Conservation (phyloP, 2,329 filamentous ascomycete genomes). For the Pseudocercospora eumusae region DNA sequence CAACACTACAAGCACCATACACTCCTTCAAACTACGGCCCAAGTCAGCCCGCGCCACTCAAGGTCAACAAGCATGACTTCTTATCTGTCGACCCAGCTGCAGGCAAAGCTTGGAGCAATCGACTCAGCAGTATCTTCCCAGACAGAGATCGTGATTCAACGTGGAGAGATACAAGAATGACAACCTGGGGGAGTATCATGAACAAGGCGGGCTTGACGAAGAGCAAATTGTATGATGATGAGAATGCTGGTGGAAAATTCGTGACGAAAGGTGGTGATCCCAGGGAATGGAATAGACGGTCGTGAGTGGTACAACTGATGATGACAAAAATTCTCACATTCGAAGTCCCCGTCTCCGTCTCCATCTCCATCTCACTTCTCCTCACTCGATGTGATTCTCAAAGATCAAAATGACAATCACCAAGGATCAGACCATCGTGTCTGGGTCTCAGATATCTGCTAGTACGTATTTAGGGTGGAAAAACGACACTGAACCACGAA, state of each 20-base stretch:
- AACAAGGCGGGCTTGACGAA: constrained; percentile 45
- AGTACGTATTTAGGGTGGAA: too few relatives aligned
- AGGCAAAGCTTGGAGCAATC: constrained; percentile 5
- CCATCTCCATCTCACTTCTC: too few relatives aligned
- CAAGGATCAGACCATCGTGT: too few relatives aligned
- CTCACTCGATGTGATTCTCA: too few relatives aligned
- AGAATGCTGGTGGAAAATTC: background rate
- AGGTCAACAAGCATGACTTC: constrained; percentile 12
- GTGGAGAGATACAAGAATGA: constrained; percentile 26
- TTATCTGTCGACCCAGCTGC: constrained; percentile 19
- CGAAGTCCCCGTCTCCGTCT: too few relatives aligned
- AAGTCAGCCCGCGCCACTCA: constrained; percentile 13
- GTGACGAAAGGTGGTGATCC: constrained; percentile 24
- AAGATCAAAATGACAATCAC: too few relatives aligned
- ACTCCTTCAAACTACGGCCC: constrained; percentile 26
- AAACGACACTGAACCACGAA: too few relatives aligned
- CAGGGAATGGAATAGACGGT: constrained; percentile 26
- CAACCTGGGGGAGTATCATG: constrained; percentile 48
- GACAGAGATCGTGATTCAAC: constrained; percentile 16
- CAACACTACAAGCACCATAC: constrained; percentile 25
- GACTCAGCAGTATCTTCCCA: constrained; percentile 4
- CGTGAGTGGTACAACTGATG: background rate
- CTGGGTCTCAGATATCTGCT: too few relatives aligned
- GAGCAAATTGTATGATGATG: constrained; percentile 25
- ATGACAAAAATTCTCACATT: too few relatives aligned